phyloP scores from a whole-genome alignment of 2,329 filamentous ascomycete species.

The Aspergillus viridinutans region DNA sequence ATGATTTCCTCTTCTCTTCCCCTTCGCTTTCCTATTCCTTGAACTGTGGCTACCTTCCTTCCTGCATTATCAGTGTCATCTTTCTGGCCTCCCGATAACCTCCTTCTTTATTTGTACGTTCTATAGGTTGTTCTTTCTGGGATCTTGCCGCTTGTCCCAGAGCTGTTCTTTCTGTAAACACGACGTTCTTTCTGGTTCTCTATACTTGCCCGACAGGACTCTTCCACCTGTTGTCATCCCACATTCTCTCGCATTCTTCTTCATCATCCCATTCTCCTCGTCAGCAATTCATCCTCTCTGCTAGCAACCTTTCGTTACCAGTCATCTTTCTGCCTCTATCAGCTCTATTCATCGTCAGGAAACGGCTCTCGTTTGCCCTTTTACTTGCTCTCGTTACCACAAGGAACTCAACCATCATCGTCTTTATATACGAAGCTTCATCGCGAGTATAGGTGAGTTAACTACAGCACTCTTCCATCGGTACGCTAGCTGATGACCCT shows the following conservation, averaged over 20 bases:
- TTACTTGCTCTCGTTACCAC: conserved; percentile 4
- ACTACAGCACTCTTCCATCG: too few species aligned
- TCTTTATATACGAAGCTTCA: neutral
- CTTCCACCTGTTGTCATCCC: neutral
- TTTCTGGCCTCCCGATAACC: too few species aligned
- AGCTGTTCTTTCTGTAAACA: neutral
- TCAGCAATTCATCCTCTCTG: conserved; percentile 14
- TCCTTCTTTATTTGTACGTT: neutral
- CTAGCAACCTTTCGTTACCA: conserved; percentile 51
- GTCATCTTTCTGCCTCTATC: conserved; percentile 32
- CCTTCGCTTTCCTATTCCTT: neutral
- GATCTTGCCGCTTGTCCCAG: neutral
- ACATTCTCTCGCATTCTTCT: neutral
- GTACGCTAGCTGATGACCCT: neutral
- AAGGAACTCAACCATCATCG: neutral
- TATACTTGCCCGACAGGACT: neutral
- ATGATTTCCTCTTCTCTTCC: neutral
- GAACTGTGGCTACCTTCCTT: neutral
- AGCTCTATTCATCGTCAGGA: conserved; percentile 10
- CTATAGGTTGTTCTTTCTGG: neutral
- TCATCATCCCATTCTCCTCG: conserved; percentile 1
- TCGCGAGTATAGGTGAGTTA: neutral
- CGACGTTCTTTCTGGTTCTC: neutral
- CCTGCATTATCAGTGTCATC: neutral
- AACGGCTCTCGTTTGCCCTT: conserved; percentile 3